Evolutionary conservation across 352 stramenopile genomes (phyloP), one percentile per base, ranked within the genome.

Genomic region (Thalassiosira mediterranea): DNA sequence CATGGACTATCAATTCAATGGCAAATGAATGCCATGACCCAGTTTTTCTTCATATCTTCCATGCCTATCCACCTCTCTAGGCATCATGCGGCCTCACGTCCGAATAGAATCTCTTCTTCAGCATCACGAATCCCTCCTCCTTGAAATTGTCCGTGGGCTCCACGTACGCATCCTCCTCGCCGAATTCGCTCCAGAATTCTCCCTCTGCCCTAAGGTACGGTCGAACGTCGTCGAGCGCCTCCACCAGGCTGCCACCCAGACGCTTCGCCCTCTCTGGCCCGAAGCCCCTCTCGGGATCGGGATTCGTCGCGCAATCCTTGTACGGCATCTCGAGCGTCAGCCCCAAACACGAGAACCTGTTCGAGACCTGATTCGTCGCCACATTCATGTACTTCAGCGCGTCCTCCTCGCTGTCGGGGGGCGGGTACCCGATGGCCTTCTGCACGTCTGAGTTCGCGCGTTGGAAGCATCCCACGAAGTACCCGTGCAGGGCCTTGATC

Each of bases 241-340:
- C 84, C 0, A 91, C 38, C 26, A 92, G 81, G 37, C 67, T 79
- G 11, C 63, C 65, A 25, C 88, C 88, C 31, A 93, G 62, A 32
- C 66, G 29, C 19, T 72, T 79, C 3, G 79, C 78, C 21, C 83
- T 81, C 1, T 49, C 67, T 10, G 73, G 67, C 38, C 31, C 76
- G 69, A 83, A 94, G n/a, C 88, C 88, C 21, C 59, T 60, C 15
- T 84, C 80, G 0, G 86, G 73, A 80, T 94, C 88, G 21, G 65
- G 60, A 56, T 90, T 92, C 2, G 80, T 88, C 4, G 78, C 65
- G 72, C 88, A 93, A 59, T 94, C 88, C 69, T 94, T 94, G 64
- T 86, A 94, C 0, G 89, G 89, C 88, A 94, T 94, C 59, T 94
- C 89, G 29, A 94, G 72, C 3, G 89, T 94, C 38, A 91, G 63